phyloP scores from a whole-genome alignment of 202 grass and related monocot species.

The Setaria italica region DNA sequence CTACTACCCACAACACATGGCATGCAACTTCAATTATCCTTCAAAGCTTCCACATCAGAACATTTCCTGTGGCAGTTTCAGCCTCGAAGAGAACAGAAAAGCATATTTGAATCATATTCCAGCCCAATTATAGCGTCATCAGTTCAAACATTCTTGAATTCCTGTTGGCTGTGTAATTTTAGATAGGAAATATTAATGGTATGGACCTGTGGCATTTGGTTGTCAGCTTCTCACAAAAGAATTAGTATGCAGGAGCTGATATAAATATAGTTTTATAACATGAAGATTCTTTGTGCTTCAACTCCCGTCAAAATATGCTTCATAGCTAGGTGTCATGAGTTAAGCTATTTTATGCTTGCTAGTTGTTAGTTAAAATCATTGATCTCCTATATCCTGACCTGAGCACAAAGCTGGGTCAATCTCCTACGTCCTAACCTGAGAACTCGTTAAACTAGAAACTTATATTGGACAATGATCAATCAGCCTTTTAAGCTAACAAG shows the following conservation, averaged over 20 bases:
- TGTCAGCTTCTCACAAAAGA: not conserved
- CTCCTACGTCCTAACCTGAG: not conserved
- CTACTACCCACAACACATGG: not conserved
- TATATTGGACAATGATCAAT: constrained; percentile 12
- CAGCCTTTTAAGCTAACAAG: not conserved
- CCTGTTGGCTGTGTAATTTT: not conserved
- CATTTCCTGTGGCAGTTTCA: not conserved
- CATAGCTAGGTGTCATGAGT: not conserved
- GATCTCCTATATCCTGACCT: not conserved
- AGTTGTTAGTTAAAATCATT: constrained; percentile 23
- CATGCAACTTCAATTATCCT: not conserved
- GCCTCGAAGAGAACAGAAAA: not conserved
- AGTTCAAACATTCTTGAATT: not conserved
- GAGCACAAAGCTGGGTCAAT: not conserved
- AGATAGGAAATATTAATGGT: not conserved
- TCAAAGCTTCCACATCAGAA: not conserved
- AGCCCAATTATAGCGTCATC: not conserved
- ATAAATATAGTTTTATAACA: not conserved
- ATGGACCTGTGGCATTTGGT: not conserved
- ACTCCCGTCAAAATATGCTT: not conserved
- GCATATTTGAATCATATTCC: not conserved
- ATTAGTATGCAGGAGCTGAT: not conserved
- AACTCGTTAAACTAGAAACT: not conserved
- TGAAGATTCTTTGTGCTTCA: not conserved
- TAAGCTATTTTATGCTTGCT: constrained; percentile 14